Conservation (phyloP, 2,329 filamentous ascomycete species). For the Claviceps sp. region DNA sequence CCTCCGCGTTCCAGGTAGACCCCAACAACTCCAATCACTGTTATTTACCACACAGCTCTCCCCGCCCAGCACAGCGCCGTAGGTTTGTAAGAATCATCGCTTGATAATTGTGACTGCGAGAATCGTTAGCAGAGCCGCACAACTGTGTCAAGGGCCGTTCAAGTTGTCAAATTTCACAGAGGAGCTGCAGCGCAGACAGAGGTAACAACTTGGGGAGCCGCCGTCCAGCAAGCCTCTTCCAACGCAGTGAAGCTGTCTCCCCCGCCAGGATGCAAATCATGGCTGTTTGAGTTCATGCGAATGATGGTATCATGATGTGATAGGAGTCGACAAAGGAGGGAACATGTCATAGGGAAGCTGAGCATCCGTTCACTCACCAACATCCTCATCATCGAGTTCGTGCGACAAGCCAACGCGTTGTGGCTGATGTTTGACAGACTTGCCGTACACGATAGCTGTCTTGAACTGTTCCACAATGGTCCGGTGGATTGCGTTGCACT, state of each 20-base stretch:
- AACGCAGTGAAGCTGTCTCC: too few species aligned
- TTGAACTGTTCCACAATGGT: conserved; percentile 94
- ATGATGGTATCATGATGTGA: too few species aligned
- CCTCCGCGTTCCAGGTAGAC: neutral
- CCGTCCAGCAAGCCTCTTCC: too few species aligned
- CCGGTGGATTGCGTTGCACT: conserved; percentile 97
- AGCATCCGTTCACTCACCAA: conserved; percentile 49
- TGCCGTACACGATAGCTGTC: conserved; percentile 88
- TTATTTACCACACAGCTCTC: neutral
- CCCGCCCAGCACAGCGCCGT: conserved; percentile 1
- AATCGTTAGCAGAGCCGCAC: conserved; percentile 6
- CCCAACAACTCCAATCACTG: conserved; percentile 3
- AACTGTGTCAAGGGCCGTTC: neutral
- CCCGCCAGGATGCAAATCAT: too few species aligned
- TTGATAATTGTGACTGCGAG: conserved; percentile 46
- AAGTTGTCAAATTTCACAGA: neutral
- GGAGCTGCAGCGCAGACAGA: neutral
- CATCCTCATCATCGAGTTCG: conserved; percentile 91
- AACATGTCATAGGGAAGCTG: neutral
- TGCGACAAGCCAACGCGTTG: conserved; percentile 86
- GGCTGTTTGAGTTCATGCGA: neutral
- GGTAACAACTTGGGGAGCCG: neutral
- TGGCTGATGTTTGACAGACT: conserved; percentile 96
- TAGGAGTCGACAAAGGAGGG: neutral
- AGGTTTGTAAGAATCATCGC: conserved; percentile 31